Conservation (phyloP, 2,329 filamentous ascomycete genomes). For the Niveomyces coronatus region DNA sequence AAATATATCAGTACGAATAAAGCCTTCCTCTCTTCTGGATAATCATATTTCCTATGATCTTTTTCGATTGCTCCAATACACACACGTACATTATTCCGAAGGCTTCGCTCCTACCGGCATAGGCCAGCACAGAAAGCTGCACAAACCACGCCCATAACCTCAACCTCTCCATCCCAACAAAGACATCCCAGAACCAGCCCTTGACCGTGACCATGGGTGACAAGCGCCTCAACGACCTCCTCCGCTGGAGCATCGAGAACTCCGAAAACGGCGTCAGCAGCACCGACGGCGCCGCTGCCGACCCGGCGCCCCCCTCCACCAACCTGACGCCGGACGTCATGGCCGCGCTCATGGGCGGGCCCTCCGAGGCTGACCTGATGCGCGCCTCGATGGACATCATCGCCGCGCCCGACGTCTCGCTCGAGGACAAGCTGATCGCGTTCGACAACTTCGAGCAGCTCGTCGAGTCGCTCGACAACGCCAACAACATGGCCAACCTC, state of each 20-base stretch:
- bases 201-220: conserved; percentile 29
- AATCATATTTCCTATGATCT: background rate
- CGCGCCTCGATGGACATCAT: conserved; percentile 71
- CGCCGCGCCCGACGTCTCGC: conserved; percentile 46
- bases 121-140: no score
- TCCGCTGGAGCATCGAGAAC: conserved; percentile 63
- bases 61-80: background rate
- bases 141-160: background rate
- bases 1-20: conserved; percentile 7
- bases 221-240: conserved; percentile 59
- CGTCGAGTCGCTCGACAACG: conserved; percentile 89
- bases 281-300: conserved; percentile 21
- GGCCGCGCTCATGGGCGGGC: conserved; percentile 68
- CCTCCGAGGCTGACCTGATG: conserved; percentile 90
- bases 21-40: background rate
- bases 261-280: conserved; percentile 23
- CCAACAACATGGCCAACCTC: conserved; percentile 78
- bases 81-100: no score
- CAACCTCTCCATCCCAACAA: conserved; percentile 4
- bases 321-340: conserved; percentile 60
- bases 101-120: background rate
- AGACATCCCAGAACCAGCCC: background rate
- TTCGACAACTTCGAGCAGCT: conserved; percentile 95
- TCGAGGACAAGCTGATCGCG: conserved; percentile 70
- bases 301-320: conserved; percentile 13